phyloP scores from a whole-genome alignment of 2,329 filamentous ascomycete genomes.

The Cladorrhinum sp. region DNA sequence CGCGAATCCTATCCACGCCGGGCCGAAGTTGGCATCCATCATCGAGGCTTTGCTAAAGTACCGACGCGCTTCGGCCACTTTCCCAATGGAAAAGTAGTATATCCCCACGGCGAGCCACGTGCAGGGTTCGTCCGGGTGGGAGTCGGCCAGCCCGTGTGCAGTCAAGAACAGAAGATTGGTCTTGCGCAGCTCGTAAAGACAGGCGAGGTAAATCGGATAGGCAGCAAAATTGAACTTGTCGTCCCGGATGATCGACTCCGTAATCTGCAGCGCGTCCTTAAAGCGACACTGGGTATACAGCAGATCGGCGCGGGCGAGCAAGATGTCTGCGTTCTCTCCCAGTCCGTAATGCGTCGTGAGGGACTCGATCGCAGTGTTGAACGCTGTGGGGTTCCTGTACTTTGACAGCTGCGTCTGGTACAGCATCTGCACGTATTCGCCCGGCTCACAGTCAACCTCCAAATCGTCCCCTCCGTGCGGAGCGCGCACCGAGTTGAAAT shows the following conservation, averaged over 20 bases:
- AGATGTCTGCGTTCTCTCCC: constrained; percentile 79
- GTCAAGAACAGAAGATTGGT: constrained; percentile 89
- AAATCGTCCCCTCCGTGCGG: constrained; percentile 55
- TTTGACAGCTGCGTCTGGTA: constrained; percentile 96
- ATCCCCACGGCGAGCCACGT: constrained; percentile 93
- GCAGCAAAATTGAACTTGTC: constrained; percentile 88
- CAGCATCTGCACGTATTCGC: constrained; percentile 90
- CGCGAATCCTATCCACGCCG: constrained; percentile 97
- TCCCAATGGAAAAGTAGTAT: constrained; percentile 87
- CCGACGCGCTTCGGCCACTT: constrained; percentile 86
- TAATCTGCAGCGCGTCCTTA: constrained; percentile 79
- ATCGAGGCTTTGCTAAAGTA: constrained; percentile 98
- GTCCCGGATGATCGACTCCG: constrained; percentile 73
- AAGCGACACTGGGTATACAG: constrained; percentile 95
- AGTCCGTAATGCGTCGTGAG: constrained; percentile 93
- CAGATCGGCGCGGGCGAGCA: constrained; percentile 85
- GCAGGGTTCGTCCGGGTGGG: constrained; percentile 84
- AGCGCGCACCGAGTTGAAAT: constrained; percentile 80
- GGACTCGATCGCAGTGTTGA: constrained; percentile 82
- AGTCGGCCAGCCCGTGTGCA: constrained; percentile 87
- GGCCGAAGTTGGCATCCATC: constrained; percentile 95
- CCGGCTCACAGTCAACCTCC: constrained; percentile 58
- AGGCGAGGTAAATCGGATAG: constrained; percentile 88
- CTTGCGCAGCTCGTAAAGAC: constrained; percentile 80
- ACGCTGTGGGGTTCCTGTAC: constrained; percentile 81